Conservation (phyloP, 2,329 filamentous ascomycete species). For the Verticillium isaacii region DNA sequence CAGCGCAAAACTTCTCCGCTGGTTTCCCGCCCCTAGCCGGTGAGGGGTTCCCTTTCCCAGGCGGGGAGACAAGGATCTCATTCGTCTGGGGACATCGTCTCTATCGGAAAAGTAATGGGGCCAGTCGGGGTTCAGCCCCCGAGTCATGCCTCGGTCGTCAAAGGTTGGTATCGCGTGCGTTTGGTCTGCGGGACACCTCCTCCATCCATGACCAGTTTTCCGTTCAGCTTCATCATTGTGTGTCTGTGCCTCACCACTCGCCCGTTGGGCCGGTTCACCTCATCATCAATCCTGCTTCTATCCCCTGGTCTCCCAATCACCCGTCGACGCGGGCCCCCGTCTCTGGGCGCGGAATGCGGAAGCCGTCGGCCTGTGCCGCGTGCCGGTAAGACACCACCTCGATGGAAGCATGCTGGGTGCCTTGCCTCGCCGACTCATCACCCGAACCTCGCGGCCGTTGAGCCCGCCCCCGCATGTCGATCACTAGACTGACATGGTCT, state of each 20-base stretch:
- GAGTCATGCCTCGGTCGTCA: background rate
- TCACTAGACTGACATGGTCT: background rate
- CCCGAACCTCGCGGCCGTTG: background rate
- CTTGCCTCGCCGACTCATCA: background rate
- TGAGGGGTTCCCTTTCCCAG: background rate
- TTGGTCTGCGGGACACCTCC: background rate
- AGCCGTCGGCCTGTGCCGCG: slow-evolving; percentile 14
- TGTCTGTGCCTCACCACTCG: background rate
- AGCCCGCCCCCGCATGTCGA: background rate
- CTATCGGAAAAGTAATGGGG: background rate
- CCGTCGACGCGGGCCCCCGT: background rate
- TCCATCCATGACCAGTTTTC: background rate
- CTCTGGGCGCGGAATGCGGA: slow-evolving; percentile 9
- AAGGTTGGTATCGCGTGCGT: background rate
- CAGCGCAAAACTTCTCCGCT: background rate
- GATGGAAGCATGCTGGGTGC: background rate
- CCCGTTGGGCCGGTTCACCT: background rate
- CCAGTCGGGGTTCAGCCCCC: background rate
- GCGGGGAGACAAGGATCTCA: background rate
- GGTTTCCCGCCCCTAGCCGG: background rate
- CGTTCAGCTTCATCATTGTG: background rate
- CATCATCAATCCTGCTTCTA: background rate
- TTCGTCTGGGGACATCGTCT: background rate
- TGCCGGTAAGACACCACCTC: slow-evolving; percentile 10
- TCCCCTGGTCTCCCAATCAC: background rate